phyloP scores from a whole-genome alignment of 768 basidiomycete genomes.

The Lentinula aciculospora region DNA sequence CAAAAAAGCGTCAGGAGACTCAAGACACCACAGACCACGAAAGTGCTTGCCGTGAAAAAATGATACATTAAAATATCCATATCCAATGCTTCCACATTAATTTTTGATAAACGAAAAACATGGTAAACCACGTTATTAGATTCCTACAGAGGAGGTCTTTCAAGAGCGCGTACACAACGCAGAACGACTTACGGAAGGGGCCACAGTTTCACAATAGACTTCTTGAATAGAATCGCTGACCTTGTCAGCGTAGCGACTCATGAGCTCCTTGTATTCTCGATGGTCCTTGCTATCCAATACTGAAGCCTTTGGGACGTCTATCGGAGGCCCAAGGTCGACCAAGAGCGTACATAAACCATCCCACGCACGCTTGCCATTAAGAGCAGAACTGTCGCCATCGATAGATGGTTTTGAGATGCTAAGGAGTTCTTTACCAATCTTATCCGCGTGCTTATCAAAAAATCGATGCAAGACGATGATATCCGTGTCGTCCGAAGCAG shows the following conservation, averaged over 20 bases:
- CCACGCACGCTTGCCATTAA: slow-evolving; percentile 79
- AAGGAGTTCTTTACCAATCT: slow-evolving; percentile 81
- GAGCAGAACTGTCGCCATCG: slow-evolving; percentile 48
- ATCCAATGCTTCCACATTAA: slow-evolving; percentile 77
- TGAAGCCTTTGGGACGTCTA: slow-evolving; percentile 64
- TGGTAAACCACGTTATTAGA: slow-evolving; percentile 48
- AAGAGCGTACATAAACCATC: slow-evolving; percentile 73
- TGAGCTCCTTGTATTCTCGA: slow-evolving; percentile 60
- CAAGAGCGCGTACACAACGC: neutral
- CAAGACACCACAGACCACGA: neutral
- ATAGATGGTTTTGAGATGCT: slow-evolving; percentile 57
- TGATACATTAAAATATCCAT: slow-evolving; percentile 74
- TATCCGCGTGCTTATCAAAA: slow-evolving; percentile 80
- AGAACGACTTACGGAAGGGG: slow-evolving; percentile 33
- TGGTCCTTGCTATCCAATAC: slow-evolving; percentile 42
- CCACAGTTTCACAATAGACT: slow-evolving; percentile 56
- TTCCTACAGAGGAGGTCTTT: slow-evolving; percentile 19
- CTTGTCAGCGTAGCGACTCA: slow-evolving; percentile 56
- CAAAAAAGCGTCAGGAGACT: neutral
- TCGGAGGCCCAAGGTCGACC: slow-evolving; percentile 69
- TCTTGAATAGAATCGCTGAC: slow-evolving; percentile 57
- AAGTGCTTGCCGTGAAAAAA: slow-evolving; percentile 57
- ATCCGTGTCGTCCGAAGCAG: slow-evolving; percentile 80
- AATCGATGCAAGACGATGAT: slow-evolving; percentile 79
- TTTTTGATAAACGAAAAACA: slow-evolving; percentile 56